Percentiles rank a stretch among this genome's conserved stretches.
Evolutionary conservation across 1,139 yeast species (phyloP).

Genomic region (Suzukiozyma palmioleophila): DNA sequence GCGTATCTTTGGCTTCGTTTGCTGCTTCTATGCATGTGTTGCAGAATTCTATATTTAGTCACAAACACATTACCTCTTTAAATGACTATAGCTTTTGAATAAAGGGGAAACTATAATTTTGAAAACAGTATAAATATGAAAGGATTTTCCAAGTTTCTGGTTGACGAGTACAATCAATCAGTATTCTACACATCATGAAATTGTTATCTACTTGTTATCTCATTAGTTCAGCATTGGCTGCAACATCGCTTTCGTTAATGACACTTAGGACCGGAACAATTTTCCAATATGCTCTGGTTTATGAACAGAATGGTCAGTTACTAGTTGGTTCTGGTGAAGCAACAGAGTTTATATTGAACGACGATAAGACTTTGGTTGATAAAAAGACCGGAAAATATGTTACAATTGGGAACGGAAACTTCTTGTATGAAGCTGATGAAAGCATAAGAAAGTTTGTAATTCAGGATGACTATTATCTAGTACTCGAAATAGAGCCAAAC

Average conservation of each 20-base stretch:
- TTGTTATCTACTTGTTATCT: slow-evolving; percentile 13
- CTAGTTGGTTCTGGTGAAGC: slow-evolving; percentile 14
- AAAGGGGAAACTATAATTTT: too few relatives aligned
- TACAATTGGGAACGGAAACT: slow-evolving; percentile 11
- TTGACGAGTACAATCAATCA: too few relatives aligned
- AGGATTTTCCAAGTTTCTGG: too few relatives aligned
- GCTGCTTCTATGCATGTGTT: too few relatives aligned
- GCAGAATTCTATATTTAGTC: too few relatives aligned
- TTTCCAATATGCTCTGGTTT: slow-evolving; percentile 16
- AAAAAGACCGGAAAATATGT: slow-evolving; percentile 13
- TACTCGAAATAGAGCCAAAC: slow-evolving; percentile 9
- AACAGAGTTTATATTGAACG: slow-evolving; percentile 13
- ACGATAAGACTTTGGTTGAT: slow-evolving; percentile 20
- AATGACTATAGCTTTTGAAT: too few relatives aligned
- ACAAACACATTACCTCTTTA: too few relatives aligned
- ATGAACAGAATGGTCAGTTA: slow-evolving; percentile 10
- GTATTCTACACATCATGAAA: slow-evolving; percentile 3
- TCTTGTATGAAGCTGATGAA: slow-evolving; percentile 11
- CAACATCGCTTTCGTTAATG: slow-evolving; percentile 16
- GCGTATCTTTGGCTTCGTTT: too few relatives aligned
- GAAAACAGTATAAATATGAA: too few relatives aligned
- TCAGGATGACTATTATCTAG: slow-evolving; percentile 12
- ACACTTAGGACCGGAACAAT: slow-evolving; percentile 22
- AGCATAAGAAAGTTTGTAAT: slow-evolving; percentile 14
- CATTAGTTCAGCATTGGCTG: slow-evolving; percentile 20